These are phyloP conservation scores for Auricularia heimuer DNA, from an alignment of 768 basidiomycete genomes.

Conservation along the genomic window DNA sequence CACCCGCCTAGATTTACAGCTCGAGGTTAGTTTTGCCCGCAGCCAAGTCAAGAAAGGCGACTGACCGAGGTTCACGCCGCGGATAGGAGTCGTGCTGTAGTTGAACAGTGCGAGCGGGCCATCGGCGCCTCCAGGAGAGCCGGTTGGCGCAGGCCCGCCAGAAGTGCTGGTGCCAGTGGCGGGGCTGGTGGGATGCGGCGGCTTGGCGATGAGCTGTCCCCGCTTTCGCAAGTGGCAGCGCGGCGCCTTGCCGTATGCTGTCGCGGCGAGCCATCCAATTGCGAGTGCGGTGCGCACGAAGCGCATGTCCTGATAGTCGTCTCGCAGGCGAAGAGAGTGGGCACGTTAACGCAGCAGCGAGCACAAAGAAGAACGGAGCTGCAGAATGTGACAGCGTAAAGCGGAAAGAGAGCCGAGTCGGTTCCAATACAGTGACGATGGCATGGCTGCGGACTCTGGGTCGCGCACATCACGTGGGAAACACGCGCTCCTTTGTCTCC, in stretches of 20 bases:
- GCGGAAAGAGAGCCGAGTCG: no score
- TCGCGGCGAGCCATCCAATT: neutral
- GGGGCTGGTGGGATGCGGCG: neutral
- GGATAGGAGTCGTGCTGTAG: constrained; percentile 36
- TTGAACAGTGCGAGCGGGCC: constrained; percentile 25
- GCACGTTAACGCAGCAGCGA: neutral
- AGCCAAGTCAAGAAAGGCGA: constrained; percentile 8
- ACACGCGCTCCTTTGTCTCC: no score
- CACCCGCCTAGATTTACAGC: constrained; percentile 41
- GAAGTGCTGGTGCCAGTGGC: neutral
- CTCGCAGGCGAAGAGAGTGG: neutral
- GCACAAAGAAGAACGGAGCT: neutral
- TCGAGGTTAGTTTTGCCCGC: neutral
- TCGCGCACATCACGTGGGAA: no score
- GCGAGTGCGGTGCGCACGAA: neutral
- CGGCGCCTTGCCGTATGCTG: neutral
- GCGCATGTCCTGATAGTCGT: neutral
- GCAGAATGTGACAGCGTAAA: no score
- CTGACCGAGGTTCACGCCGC: constrained; percentile 53
- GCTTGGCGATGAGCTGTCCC: neutral
- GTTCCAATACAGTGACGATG: no score
- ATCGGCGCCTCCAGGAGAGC: neutral
- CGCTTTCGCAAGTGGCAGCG: neutral
- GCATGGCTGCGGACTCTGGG: no score
- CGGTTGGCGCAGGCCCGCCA: neutral